These are phyloP conservation scores for Rhodotorula sp. DNA, from an alignment of 1,284 basidiomycete genomes.

Conservation along the genomic window DNA sequence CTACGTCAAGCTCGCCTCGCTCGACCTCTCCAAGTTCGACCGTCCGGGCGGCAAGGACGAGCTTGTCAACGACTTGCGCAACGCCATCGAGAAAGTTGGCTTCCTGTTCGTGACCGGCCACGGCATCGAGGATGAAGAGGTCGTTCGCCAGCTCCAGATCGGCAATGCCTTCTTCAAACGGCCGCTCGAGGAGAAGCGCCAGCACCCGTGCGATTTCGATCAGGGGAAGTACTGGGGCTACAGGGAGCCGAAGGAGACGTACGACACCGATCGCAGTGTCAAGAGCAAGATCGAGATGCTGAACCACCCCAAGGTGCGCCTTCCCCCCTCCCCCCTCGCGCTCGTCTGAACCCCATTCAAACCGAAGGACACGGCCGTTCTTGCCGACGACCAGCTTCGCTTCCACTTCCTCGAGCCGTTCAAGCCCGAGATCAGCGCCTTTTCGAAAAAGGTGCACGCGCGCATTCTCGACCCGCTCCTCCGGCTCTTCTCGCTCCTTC, in stretches of 20 bases:
- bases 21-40: slow-evolving; percentile 61
- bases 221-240: slow-evolving; percentile 17
- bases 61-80: slow-evolving; percentile 59
- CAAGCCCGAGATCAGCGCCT: slow-evolving; percentile 17
- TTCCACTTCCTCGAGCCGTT: slow-evolving; percentile 6
- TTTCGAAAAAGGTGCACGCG: slow-evolving; percentile 51
- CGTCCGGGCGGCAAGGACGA: slow-evolving; percentile 55
- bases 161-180: slow-evolving; percentile 57
- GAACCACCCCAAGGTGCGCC: slow-evolving; percentile 4
- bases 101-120: slow-evolving; percentile 60
- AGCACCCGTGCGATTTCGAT: slow-evolving; percentile 51
- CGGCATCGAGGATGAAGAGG: slow-evolving; percentile 30
- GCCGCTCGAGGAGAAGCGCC: slow-evolving; percentile 65
- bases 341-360: no score
- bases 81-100: slow-evolving; percentile 63
- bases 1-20: slow-evolving; percentile 66
- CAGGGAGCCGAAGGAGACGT: slow-evolving; percentile 11
- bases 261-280: neutral
- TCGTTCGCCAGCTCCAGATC: slow-evolving; percentile 27
- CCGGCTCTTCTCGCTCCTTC: slow-evolving; percentile 58
- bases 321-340: no score
- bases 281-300: slow-evolving; percentile 20
- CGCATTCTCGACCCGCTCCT: slow-evolving; percentile 60
- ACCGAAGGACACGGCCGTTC: neutral
- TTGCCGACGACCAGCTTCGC: slow-evolving; percentile 1